Percentiles rank a stretch among this genome's conserved stretches.
Conservation (phyloP, 2,329 filamentous ascomycete species). For the Paecilomyces fulvus region DNA sequence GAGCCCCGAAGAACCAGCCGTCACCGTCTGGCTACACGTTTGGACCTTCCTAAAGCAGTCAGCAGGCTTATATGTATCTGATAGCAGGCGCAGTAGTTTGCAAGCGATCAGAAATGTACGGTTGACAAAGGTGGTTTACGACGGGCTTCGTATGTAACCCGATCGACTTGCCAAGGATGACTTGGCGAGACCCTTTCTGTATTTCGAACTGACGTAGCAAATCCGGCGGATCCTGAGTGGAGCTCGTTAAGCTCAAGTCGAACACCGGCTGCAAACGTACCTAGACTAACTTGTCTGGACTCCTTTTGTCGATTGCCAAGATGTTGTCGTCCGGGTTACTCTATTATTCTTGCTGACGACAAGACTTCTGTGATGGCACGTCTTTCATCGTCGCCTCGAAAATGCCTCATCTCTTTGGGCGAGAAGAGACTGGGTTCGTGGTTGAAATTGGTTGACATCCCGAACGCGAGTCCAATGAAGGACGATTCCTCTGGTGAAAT, state of each 20-base stretch:
- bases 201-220: background rate
- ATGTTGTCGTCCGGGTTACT: background rate
- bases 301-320: background rate
- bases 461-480: background rate
- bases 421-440: background rate
- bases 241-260: background rate
- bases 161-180: background rate
- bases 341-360: background rate
- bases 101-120: background rate
- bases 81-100: background rate
- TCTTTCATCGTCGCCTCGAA: background rate
- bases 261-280: background rate
- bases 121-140: background rate
- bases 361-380: background rate
- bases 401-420: constrained; percentile 2
- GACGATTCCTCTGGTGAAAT: constrained; percentile 3
- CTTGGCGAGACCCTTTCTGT: background rate
- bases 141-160: background rate
- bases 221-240: background rate
- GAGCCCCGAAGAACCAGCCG: background rate
- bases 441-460: background rate
- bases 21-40: background rate
- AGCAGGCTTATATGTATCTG: background rate
- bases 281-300: background rate
- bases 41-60: background rate